A percentile compares a stretch with the other conserved stretches of the same genome.
These are phyloP conservation scores for Solanum chacoense DNA, from an alignment of 305 asterid species.

Conservation along the genomic window DNA sequence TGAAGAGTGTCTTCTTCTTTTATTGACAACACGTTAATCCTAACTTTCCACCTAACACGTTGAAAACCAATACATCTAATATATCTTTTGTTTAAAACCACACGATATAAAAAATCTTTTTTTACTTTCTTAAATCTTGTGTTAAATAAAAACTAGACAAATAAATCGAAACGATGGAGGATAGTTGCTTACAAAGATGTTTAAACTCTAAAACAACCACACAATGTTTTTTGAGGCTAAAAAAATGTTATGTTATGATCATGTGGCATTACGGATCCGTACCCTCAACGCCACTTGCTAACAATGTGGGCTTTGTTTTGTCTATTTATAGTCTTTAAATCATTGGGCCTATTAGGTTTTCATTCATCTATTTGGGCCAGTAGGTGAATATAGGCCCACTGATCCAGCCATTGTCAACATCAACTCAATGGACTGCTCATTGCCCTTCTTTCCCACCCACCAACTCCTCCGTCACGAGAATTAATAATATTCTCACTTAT, in stretches of 20 bases:
- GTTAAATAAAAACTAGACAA: neutral
- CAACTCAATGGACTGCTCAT: neutral
- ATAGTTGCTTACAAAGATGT: neutral
- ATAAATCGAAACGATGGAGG: neutral
- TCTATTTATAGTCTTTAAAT: neutral
- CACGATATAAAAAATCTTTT: neutral
- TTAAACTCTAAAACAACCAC: neutral
- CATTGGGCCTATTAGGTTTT: neutral
- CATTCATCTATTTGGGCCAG: neutral
- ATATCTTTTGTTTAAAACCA: neutral
- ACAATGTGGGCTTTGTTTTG: conserved; percentile 9
- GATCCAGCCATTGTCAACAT: neutral
- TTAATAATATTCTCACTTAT: neutral
- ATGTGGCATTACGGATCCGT: conserved; percentile 31
- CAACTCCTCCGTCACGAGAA: neutral
- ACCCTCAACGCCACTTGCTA: conserved; percentile 17
- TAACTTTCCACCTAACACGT: neutral
- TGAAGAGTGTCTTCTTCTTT: neutral
- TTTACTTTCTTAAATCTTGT: neutral
- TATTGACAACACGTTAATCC: neutral
- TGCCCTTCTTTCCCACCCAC: neutral
- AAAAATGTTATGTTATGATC: neutral
- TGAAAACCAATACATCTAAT: neutral
- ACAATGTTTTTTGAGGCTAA: neutral
- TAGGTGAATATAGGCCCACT: neutral